phyloP scores from a whole-genome alignment of 805 yeast species.

The Cyberlindnera euphorbiae region DNA sequence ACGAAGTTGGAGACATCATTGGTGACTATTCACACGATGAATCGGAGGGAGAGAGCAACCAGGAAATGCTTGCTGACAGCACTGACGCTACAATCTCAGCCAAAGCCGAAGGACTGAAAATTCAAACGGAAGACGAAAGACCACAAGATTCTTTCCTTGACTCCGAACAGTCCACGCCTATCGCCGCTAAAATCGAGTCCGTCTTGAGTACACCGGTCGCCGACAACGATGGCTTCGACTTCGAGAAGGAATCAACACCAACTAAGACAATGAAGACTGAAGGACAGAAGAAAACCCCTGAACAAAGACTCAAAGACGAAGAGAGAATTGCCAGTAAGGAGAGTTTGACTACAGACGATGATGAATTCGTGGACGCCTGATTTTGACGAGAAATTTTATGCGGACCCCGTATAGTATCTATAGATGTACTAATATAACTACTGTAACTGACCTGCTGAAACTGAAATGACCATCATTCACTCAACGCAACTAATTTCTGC shows the following conservation, averaged over 20 bases:
- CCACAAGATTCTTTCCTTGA: conserved; percentile 15
- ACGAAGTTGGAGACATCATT: conserved; percentile 13
- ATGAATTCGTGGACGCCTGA: conserved; percentile 20
- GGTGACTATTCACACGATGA: conserved; percentile 17
- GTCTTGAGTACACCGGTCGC: conserved; percentile 5
- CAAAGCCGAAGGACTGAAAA: conserved; percentile 9
- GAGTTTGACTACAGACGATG: conserved; percentile 4
- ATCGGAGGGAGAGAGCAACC: conserved; percentile 11
- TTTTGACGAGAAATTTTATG: background rate
- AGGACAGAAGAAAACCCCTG: too few relatives aligned
- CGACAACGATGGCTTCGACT: conserved; percentile 8
- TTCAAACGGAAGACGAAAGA: conserved; percentile 13
- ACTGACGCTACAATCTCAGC: conserved; percentile 1
- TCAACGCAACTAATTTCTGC: conserved; percentile 24
- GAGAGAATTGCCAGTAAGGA: background rate
- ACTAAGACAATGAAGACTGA: background rate
- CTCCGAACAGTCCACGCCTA: conserved; percentile 15
- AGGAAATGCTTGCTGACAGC: conserved; percentile 1
- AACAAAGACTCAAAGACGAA: background rate
- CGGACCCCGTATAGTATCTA: background rate
- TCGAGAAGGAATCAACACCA: conserved; percentile 9
- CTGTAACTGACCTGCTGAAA: background rate
- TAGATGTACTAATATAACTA: background rate
- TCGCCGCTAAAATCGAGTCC: conserved; percentile 1
- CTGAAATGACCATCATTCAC: conserved; percentile 4